Percentiles rank a stretch among this genome's conserved stretches.
These are phyloP conservation scores for Cytospora schulzeri DNA, from an alignment of 2,329 filamentous ascomycete species.

Conservation along the genomic window DNA sequence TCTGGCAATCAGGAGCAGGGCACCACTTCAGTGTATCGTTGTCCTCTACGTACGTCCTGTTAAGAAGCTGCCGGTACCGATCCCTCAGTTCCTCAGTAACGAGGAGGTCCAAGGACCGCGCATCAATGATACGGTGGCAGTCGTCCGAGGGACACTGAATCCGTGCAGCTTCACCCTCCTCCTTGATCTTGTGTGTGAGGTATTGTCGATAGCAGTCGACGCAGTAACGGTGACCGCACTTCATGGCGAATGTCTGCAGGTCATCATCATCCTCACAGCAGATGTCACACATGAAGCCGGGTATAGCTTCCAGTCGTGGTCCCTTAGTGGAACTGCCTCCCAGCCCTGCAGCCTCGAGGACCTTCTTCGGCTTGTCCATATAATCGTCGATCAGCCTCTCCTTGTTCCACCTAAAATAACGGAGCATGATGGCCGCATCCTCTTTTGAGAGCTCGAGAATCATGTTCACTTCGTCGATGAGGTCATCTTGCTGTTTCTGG, in stretches of 20 bases:
- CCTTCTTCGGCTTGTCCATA: conserved; percentile 82
- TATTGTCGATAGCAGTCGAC: conserved; percentile 92
- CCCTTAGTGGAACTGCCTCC: conserved; percentile 62
- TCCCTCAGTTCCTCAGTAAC: conserved; percentile 57
- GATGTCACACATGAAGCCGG: conserved; percentile 89
- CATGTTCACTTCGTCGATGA: conserved; percentile 87
- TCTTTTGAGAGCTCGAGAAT: conserved; percentile 89
- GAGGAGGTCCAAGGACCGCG: conserved; percentile 80
- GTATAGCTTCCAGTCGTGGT: conserved; percentile 69
- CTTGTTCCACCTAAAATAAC: conserved; percentile 93
- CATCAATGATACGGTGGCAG: conserved; percentile 89
- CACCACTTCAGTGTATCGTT: conserved; percentile 97
- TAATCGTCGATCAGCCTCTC: conserved; percentile 93
- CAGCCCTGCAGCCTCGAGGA: conserved; percentile 83
- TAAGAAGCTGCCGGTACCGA: conserved; percentile 83
- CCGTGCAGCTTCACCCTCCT: conserved; percentile 91
- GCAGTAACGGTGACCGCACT: conserved; percentile 92
- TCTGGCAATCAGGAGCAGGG: conserved; percentile 94
- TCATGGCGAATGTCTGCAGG: conserved; percentile 87
- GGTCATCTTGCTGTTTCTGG: conserved; percentile 78
- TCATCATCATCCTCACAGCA: conserved; percentile 86
- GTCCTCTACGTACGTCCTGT: conserved; percentile 94
- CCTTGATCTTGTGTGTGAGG: conserved; percentile 86
- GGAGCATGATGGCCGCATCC: conserved; percentile 85
- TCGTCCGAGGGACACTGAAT: conserved; percentile 90